Evolutionary conservation across 768 basidiomycete species (phyloP), one percentile per base, ranked within the genome.

Genomic region (Russula lepida): DNA sequence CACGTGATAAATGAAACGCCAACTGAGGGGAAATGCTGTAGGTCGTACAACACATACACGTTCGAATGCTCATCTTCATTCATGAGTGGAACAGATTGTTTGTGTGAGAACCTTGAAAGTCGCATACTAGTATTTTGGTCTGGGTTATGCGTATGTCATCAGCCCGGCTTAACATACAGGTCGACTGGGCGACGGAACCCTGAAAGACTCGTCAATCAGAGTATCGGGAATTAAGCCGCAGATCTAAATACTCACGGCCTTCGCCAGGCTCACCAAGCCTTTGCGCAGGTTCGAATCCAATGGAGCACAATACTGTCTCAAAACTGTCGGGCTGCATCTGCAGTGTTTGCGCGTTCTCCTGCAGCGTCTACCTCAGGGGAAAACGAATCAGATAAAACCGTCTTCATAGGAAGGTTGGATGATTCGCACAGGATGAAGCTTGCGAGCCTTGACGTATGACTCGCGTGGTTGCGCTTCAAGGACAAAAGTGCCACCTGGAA

Each of bases 401-500:
- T 39, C 11, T 37, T 44, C n/a, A n/a, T 44, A 27, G 33, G 62
- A 32, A 51, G 6, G n/a, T 2, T 2, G 61, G 50, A 27, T 17
- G 25, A 33, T 25, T 54, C 68, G 44, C 62, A 85, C 87, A 56
- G 79, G 73, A 67, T 84, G 76, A 82, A 86, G 84, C 13, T 86
- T 80, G 61, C 77, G 84, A 0, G 88, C 88, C 68, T 92, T 91
- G 13, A 77, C 78, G 67, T 97, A 97, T 0, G 86, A 85, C 4
- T 86, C 84, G 89, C 91, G 94, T 15, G 81, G 77, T 68, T 97
- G 93, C 0, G 90, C 85, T 69, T 97, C 93, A 2, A 95, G 75
- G 0, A 95, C 69, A 57, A 95, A 86, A 1, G 71, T 76, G 2
- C 89, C 90, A 0, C 83, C 85, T 0, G 78, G 73, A n/a, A 72